Percentiles rank a stretch among this genome's conserved stretches.
phyloP scores from a whole-genome alignment of 495 filamentous ascomycete species.

The Trichoderma parareesei region DNA sequence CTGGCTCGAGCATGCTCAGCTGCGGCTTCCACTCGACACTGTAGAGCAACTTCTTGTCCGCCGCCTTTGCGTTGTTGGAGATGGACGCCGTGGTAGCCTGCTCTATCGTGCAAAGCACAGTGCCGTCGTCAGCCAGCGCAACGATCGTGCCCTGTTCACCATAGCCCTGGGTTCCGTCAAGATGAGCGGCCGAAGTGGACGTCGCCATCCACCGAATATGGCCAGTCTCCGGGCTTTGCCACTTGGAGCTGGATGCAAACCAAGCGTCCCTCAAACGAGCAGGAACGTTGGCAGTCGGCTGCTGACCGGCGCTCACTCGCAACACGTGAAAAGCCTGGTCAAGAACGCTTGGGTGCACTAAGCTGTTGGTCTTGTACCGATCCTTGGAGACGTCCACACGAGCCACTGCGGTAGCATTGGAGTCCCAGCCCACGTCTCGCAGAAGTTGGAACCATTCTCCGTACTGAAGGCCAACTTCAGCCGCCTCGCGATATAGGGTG shows the following conservation, averaged over 20 bases:
- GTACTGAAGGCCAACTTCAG: constrained; percentile 20
- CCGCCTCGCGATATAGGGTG: constrained; percentile 21
- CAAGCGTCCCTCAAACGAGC: constrained; percentile 20
- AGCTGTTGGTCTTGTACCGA: constrained; percentile 19
- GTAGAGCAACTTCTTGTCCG: constrained; percentile 21
- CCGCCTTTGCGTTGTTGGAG: constrained; percentile 11
- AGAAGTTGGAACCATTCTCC: constrained; percentile 24
- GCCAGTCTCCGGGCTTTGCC: constrained; percentile 20
- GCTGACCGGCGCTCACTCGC: constrained; percentile 16
- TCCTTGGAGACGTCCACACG: constrained; percentile 17
- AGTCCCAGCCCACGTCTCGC: constrained; percentile 23
- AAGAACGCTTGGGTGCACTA: constrained; percentile 33
- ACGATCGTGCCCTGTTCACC: constrained; percentile 15
- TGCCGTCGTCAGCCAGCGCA: constrained; percentile 22
- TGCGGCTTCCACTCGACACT: constrained; percentile 27
- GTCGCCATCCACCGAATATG: constrained; percentile 16
- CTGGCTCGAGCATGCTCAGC: constrained; percentile 19
- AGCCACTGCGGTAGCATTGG: constrained; percentile 15
- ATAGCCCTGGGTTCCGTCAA: neutral
- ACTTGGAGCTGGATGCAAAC: constrained; percentile 20
- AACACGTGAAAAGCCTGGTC: constrained; percentile 32
- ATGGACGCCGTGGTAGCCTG: constrained; percentile 17
- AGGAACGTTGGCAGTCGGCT: constrained; percentile 21
- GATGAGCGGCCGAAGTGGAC: constrained; percentile 10
- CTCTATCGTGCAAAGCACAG: constrained; percentile 19